Evolutionary conservation across 2,329 filamentous ascomycete species (phyloP), one percentile per base, ranked within the genome.

Genomic region (Drechslerella coelobrocha): DNA sequence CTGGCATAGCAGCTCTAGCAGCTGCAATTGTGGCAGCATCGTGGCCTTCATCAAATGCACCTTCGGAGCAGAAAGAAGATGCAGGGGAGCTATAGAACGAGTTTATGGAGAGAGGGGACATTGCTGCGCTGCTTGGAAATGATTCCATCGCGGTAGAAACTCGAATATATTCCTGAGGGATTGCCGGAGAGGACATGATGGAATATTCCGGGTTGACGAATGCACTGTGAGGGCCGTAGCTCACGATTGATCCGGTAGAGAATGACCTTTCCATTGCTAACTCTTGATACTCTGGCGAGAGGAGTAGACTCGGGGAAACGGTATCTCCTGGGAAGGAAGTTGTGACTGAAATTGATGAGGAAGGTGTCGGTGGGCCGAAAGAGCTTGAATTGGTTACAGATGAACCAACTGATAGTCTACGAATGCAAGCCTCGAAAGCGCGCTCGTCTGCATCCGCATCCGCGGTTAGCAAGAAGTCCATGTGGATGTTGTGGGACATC

Each of bases 401-500:
- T 26, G 66, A 71, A n/a, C 66, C 66, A 43, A 71, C 66, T 17
- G 66, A 71, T 17, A 63, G 37, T 29, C 66, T 63, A 31, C 66
- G 66, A 53, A 69, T 69, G n/a, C 57, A 69, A 29, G 65, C 31
- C 26, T 69, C 65, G 27, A 71, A 71, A 9, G 53, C 47, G 19
- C 62, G 59, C 19, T 71, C 66, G 14, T 63, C 59, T 47, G 62
- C 52, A 19, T 63, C 66, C 48, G 50, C 59, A 55, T 71, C 66
- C 52, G 66, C 66, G 59, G 66, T 60, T 71, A 63, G 29, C 41
- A 71, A 51, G 47, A 63, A 63, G 21, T 63, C 66, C 66, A 71
- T 71, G 66, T 71, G 66, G 37, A 63, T 63, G 39, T 61, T 53
- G 34, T 71, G 59, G 59, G 66, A 63, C 66, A 71, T 71, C 41